Percentiles rank a stretch among this genome's conserved stretches.
phyloP scores from a whole-genome alignment of 345 rosid species.

The Eucalyptus globulus region DNA sequence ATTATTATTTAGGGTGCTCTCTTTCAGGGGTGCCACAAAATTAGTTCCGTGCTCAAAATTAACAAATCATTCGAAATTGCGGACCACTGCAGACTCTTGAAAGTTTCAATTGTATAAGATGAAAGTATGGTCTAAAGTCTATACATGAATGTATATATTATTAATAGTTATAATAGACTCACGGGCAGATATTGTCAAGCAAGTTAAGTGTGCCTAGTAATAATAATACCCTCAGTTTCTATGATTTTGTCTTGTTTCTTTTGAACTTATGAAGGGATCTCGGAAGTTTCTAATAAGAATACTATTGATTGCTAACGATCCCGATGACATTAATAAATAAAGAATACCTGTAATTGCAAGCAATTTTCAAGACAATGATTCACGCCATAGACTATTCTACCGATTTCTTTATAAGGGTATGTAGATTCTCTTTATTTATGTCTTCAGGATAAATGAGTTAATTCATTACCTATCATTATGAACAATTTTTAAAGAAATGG shows the following conservation, averaged over 20 bases:
- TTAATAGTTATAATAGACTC: not conserved
- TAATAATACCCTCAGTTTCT: not conserved
- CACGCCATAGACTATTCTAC: not conserved
- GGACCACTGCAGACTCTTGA: not conserved
- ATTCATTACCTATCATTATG: accelerated
- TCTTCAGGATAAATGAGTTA: not conserved
- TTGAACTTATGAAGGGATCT: not conserved
- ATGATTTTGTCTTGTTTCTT: not conserved
- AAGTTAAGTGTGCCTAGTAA: not conserved
- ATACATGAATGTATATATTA: not conserved
- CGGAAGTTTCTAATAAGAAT: accelerated
- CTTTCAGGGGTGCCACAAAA: not conserved
- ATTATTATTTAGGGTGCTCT: not conserved
- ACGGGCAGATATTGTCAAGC: not conserved
- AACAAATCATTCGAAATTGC: not conserved
- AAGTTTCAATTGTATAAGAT: not conserved
- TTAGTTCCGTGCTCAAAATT: not conserved
- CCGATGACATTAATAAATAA: accelerated
- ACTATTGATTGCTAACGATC: not conserved
- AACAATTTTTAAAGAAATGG: not conserved
- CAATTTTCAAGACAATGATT: not conserved
- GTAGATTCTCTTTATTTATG: not conserved
- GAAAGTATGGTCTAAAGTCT: not conserved
- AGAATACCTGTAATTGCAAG: accelerated
- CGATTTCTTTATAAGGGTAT: not conserved